Evolutionary conservation across 1,139 yeast species (phyloP).

Genomic region (Kodamaea anthophila): DNA sequence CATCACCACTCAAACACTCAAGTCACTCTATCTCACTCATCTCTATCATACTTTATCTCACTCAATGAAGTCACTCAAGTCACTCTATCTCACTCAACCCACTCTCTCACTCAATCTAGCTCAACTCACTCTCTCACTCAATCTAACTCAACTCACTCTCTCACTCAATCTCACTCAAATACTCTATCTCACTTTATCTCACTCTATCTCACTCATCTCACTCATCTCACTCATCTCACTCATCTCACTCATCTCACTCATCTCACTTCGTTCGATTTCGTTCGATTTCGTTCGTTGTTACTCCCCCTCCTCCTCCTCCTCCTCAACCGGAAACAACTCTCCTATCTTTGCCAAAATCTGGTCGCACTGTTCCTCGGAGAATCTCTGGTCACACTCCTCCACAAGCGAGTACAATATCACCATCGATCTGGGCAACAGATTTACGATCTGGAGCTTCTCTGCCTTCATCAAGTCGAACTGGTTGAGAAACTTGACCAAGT

Average conservation of each 20-base stretch:
- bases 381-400: slow-evolving; percentile 88
- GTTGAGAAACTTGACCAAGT: slow-evolving; percentile 48
- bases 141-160: too few relatives aligned
- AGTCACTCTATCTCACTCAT: too few relatives aligned
- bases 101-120: too few relatives aligned
- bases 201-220: too few relatives aligned
- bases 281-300: slow-evolving; percentile 21
- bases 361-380: slow-evolving; percentile 56
- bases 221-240: too few relatives aligned
- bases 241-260: background rate
- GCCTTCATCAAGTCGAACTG: slow-evolving; percentile 63
- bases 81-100: too few relatives aligned
- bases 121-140: too few relatives aligned
- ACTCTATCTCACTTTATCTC: too few relatives aligned
- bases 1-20: too few relatives aligned
- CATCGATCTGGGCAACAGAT: slow-evolving; percentile 70
- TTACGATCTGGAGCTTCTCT: slow-evolving; percentile 79
- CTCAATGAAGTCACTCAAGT: too few relatives aligned
- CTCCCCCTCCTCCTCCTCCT: slow-evolving; percentile 29
- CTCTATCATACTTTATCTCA: too few relatives aligned
- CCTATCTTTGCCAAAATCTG: slow-evolving; percentile 46
- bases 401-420: slow-evolving; percentile 74
- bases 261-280: slow-evolving; percentile 9
- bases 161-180: too few relatives aligned
- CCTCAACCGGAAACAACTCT: slow-evolving; percentile 42